A percentile compares a stretch with the other conserved stretches of the same genome.
Evolutionary conservation across 495 filamentous ascomycete species (phyloP).

Genomic region (Podospora pseudocomata): DNA sequence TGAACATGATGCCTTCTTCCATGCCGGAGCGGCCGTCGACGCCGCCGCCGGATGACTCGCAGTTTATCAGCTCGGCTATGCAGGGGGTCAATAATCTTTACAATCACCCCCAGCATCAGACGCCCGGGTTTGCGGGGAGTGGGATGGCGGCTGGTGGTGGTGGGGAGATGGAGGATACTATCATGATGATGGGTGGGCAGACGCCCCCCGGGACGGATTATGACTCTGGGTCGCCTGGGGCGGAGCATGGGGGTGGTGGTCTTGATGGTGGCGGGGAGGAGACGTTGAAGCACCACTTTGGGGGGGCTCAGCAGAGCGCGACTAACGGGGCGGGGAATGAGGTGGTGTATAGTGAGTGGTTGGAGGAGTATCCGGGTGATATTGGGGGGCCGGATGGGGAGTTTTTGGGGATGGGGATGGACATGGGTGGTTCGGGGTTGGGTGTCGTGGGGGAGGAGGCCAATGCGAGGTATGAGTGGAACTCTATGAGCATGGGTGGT

Average conservation of each 20-base stretch:
- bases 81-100: conserved; percentile 11
- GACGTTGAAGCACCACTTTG: not conserved
- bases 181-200: conserved; percentile 17
- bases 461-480: not conserved
- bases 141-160: not conserved
- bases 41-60: conserved; percentile 42
- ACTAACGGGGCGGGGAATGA: not conserved
- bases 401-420: not conserved
- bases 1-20: conserved; percentile 1
- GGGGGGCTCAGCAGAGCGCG: not conserved
- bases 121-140: not conserved
- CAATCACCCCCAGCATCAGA: not conserved
- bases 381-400: not conserved
- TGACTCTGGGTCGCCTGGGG: not conserved
- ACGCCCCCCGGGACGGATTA: conserved; percentile 34
- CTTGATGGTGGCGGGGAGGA: not conserved
- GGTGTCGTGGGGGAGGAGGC: not conserved
- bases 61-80: conserved; percentile 29
- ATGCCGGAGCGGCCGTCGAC: conserved; percentile 31
- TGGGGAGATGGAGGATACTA: not conserved
- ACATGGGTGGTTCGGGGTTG: not conserved
- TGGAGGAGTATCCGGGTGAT: not conserved
- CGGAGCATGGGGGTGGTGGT: not conserved
- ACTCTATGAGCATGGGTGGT: not conserved
- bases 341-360: not conserved